Conservation (phyloP, 1,284 basidiomycete species). For the Tilletia indica region DNA sequence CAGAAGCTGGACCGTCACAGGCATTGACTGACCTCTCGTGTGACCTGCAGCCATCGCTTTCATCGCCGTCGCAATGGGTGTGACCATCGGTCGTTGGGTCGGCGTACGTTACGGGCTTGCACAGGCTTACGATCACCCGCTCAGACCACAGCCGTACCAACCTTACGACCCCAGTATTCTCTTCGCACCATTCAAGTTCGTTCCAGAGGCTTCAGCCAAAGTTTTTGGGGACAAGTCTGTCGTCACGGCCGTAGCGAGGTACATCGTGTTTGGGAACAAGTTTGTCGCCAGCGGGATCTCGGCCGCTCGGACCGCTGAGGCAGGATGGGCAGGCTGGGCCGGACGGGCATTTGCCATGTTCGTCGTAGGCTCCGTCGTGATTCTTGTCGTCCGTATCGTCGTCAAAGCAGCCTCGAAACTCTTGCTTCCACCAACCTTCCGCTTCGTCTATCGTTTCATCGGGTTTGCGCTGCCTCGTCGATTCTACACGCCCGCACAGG, state of each 20-base stretch:
- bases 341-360: conserved; percentile 29
- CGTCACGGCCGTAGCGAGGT: neutral
- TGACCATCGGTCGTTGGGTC: conserved; percentile 69
- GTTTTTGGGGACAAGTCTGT: neutral
- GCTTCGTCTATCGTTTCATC: conserved; percentile 34
- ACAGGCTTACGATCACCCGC: conserved; percentile 12
- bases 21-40: neutral
- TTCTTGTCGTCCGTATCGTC: conserved; percentile 69
- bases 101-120: conserved; percentile 24
- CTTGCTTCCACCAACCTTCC: conserved; percentile 39
- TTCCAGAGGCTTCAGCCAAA: conserved; percentile 17
- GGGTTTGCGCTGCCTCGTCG: conserved; percentile 44
- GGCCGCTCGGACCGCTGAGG: neutral
- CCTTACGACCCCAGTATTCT: neutral
- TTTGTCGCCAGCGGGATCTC: neutral
- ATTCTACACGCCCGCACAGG: conserved; percentile 41
- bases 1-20: neutral
- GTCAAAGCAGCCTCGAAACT: conserved; percentile 41
- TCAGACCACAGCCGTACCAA: neutral
- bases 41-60: conserved; percentile 72
- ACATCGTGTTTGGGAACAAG: neutral
- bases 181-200: neutral
- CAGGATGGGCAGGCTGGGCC: conserved; percentile 15
- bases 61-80: conserved; percentile 76
- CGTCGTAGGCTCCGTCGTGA: conserved; percentile 60